Evolutionary conservation across 2,329 filamentous ascomycete genomes (phyloP), one percentile per base, ranked within the genome.

Genomic region (Karstenula rhodostoma): DNA sequence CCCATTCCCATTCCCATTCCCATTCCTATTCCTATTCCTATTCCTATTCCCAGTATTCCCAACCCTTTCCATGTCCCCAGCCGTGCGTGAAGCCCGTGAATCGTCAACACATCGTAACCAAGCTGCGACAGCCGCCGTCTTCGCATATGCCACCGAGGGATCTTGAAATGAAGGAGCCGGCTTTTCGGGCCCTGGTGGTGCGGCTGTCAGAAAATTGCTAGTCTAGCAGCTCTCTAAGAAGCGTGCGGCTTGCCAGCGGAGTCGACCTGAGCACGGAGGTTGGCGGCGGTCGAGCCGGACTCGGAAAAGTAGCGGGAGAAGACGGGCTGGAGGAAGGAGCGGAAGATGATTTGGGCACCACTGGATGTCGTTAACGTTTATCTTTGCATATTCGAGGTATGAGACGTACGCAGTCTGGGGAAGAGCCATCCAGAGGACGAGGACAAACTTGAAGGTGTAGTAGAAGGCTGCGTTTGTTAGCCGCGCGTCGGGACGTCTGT

Each of bases 371-470:
- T 72, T 50, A 67, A 65, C 23, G 56, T 35, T 27, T 33, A 27
- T 46, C 65, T 33, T 65, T 66, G 77, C 73, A 65, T 13, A n/a
- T 27, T 35, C 27, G 27, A 19, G 47, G 25, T 19, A 55, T 27
- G n/a, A 44, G 46, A 84, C 90, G 78, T 90, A 97, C 94, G 86
- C 85, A 85, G 96, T 97, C 81, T 92, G 87, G 80, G 95, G 95
- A 75, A 99, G 93, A 72, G 94, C 89, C 84, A 99, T 93, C 95
- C 95, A 99, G 79, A 99, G 89, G 74, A 98, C 87, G 80, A 98
- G 91, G 77, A 96, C 85, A 78, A 99, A 97, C 88, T 99, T 99
- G 91, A 99, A 98, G 78, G 94, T 94, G 83, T 92, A 99, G 90
- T 99, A 99, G 85, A 99, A 99, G 77, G 95, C 81, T 80, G 58